These are phyloP conservation scores for Ophiostoma australiae DNA, from an alignment of 2,329 filamentous ascomycete genomes.

Conservation along the genomic window DNA sequence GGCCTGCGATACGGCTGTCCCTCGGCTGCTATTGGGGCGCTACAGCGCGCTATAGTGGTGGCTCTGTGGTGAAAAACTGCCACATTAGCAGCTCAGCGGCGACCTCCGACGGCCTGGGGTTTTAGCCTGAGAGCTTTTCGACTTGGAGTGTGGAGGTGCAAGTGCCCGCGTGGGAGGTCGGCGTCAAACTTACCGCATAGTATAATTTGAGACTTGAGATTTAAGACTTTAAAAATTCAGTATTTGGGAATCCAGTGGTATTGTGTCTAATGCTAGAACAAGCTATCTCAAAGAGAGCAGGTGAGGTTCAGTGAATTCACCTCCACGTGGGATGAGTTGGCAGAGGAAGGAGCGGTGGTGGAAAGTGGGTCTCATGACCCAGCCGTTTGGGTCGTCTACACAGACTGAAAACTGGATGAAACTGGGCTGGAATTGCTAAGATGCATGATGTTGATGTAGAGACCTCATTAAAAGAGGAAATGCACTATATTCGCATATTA, in stretches of 20 bases:
- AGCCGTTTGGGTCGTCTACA: conserved; percentile 8
- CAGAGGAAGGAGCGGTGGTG: background rate
- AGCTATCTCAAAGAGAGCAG: background rate
- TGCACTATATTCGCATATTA: conserved; percentile 56
- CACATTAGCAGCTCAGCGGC: background rate
- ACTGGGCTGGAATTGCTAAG: background rate
- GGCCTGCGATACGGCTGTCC: background rate
- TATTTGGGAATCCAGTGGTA: too few relatives aligned
- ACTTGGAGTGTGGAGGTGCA: background rate
- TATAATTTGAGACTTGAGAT: background rate
- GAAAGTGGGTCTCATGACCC: conserved; percentile 12
- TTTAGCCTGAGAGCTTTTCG: background rate
- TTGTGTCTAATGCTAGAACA: too few relatives aligned
- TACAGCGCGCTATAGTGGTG: background rate
- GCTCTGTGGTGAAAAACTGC: background rate
- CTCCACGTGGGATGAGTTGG: background rate
- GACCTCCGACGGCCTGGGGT: background rate
- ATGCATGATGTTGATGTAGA: background rate
- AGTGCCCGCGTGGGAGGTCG: background rate
- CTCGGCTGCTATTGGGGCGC: background rate
- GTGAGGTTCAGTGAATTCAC: background rate
- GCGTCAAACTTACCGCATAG: background rate
- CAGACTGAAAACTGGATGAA: conserved; percentile 9
- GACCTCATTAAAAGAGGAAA: conserved; percentile 29
- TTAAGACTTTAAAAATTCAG: too few relatives aligned